Base-by-base conservation (phyloP, 2,329 filamentous ascomycete species). In the Talaromyces albobiverticillius region DNA sequence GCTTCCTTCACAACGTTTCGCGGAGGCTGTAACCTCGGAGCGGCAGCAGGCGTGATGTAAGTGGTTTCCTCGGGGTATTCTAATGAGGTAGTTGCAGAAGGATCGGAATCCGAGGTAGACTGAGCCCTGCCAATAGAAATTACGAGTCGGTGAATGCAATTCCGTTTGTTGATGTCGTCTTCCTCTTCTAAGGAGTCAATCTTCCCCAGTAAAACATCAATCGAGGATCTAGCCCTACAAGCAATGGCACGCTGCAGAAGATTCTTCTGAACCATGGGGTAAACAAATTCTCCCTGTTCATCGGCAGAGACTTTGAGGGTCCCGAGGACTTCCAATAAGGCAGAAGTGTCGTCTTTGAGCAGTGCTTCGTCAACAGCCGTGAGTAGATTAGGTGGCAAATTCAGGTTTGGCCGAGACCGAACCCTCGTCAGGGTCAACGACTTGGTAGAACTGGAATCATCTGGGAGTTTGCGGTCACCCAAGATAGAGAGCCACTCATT, bases 101-200 rank as follows among this genome's bases (percentile, higher is more conserved):
- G 69, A 48, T 84, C 82, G 3, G 73, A 72, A 46, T 75, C 74
- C 32, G 79, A 77, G 8, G 80, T 79, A 13, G 81, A 79, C 61
- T 85, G 82, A 11, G 87, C 85, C 46, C 93, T 85, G 16, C 93
- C 92, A 62, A 96, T 95, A 18, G 92, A 87, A 56, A 97, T 95
- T 40, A 99, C 88, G 2, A 97, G 79, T 8, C 94, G 86, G 69
- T 99, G 94, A 46, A 99, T 84, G 68, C 90, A 94, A 68, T 96
- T 99, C 11, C 94, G 87, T 63, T 88, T 86, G 72, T 97, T 96
- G 67, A 99, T 90, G 66, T 97, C 94, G 61, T 95, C 89, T 2
- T 88, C 83, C 66, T 96, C 92, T 47, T 95, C 86, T 2, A 97
- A 79, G 1, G 82, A 85, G 42, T 84, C 81, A 49, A 94, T 79